A percentile compares a stretch with the other conserved stretches of the same genome.
phyloP scores from a whole-genome alignment of 1,139 yeast genomes.

The Candida sp. region DNA sequence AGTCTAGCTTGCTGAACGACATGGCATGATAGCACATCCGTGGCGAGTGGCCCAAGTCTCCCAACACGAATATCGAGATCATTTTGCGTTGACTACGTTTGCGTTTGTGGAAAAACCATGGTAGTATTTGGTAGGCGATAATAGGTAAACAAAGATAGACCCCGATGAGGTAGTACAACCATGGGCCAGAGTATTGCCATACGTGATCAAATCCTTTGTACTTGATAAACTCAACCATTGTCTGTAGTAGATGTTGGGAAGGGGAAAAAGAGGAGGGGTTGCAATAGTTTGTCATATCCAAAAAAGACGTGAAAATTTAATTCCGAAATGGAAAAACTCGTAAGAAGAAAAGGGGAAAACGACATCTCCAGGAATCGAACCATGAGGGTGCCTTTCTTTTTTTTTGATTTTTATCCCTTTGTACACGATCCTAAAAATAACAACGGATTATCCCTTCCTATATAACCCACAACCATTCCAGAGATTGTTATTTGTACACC shows the following conservation, averaged over 20 bases:
- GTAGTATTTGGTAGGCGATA: constrained; percentile 38
- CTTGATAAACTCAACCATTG: constrained; percentile 14
- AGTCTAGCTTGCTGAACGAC: constrained; percentile 72
- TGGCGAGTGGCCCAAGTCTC: constrained; percentile 96
- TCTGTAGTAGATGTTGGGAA: background rate
- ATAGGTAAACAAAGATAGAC: constrained; percentile 40
- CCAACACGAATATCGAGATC: constrained; percentile 81
- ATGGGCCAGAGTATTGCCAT: constrained; percentile 35
- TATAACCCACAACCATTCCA: no score
- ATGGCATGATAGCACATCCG: constrained; percentile 92
- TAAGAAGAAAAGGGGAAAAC: no score
- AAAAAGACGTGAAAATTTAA: no score
- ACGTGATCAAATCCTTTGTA: constrained; percentile 33
- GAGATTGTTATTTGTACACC: constrained; percentile 1
- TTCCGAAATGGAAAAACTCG: no score
- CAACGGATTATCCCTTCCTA: background rate
- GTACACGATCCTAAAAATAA: no score
- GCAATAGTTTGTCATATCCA: no score
- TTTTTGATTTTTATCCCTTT: no score
- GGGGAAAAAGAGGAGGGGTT: background rate
- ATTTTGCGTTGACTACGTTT: constrained; percentile 40
- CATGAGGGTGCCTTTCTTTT: no score
- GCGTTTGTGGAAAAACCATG: constrained; percentile 26
- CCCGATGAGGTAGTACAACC: constrained; percentile 41
- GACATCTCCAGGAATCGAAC: no score